Base-by-base conservation (phyloP, 306 rosid species). In the Quercus engelmannii region DNA sequence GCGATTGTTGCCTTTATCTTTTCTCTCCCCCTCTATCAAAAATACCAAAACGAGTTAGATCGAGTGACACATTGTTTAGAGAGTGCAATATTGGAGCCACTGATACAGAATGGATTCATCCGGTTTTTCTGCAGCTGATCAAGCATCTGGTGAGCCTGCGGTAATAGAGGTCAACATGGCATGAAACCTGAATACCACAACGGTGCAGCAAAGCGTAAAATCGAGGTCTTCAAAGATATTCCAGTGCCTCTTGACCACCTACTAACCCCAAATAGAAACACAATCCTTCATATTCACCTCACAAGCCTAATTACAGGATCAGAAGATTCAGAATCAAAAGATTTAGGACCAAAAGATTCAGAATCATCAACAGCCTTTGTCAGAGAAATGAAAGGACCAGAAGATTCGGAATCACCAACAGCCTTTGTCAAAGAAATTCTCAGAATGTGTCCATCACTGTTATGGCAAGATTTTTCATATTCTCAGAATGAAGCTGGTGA, bases 391-490 rank as follows among this genome's bases (percentile, higher is more conserved):
- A 25, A 25, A 25, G 26, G 26, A 25, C 41, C 41, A 5, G 41
- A 43, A 43, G 51, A 10, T 8, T 11, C 51, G 13, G 14, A 43
- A 10, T 43, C 51, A 43, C 11, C 51, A 43, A 43, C 51, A 43
- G 13, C 14, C 14, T 35, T 9, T 26, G 28, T 35, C n/a, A n/a
- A 26, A 26, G 28, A 26, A 26, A 26, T 26, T 26, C 28, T 26
- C 5, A 33, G 1, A 0, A 1, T 1, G 0, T 38, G 43, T 38
- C 2, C 2, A 38, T 0, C 0, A 38, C 10, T 38, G 43, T 2
- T 38, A 6, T 1, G 43, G 43, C 9, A 6, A 38, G 43, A 49
- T 15, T 4, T 35, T 35, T 35, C 8, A 1, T 79, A 62, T 57
- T 1, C 65, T 4, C 38, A 18, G 5, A 72, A 79, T 13, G 4